These are phyloP conservation scores for Pisolithus thermaeus DNA, from an alignment of 1,284 basidiomycete genomes.

Conservation along the genomic window DNA sequence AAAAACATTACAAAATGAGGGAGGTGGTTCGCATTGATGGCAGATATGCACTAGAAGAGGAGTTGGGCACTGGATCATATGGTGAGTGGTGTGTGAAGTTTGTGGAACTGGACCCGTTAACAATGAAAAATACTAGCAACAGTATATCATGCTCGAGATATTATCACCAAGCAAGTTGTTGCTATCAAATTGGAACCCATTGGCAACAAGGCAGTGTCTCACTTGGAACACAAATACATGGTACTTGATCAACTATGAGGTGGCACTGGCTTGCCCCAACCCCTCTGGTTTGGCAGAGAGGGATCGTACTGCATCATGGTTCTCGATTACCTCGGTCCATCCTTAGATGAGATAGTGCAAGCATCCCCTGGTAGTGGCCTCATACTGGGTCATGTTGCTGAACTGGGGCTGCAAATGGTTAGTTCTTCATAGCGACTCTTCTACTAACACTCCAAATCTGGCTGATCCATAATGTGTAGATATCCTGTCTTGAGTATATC, in stretches of 20 bases:
- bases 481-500: background rate
- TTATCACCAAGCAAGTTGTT: no score
- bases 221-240: background rate
- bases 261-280: conserved; percentile 38
- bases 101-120: background rate
- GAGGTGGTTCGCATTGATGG: background rate
- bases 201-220: background rate
- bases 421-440: no score
- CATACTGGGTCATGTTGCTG: no score
- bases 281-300: conserved; percentile 39
- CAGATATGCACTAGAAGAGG: background rate
- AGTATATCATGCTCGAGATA: no score
- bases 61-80: background rate
- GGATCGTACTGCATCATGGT: conserved; percentile 25
- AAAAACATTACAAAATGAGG: no score
- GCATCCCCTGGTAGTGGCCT: no score
- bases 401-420: no score
- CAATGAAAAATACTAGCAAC: no score
- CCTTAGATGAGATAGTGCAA: background rate
- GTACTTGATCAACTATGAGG: conserved; percentile 32
- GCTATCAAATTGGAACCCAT: no score
- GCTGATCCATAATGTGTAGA: background rate
- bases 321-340: background rate
- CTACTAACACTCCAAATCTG: no score
- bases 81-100: background rate